Evolutionary conservation across 306 rosid genomes (phyloP).

Genomic region (Corylus heterophylla): DNA sequence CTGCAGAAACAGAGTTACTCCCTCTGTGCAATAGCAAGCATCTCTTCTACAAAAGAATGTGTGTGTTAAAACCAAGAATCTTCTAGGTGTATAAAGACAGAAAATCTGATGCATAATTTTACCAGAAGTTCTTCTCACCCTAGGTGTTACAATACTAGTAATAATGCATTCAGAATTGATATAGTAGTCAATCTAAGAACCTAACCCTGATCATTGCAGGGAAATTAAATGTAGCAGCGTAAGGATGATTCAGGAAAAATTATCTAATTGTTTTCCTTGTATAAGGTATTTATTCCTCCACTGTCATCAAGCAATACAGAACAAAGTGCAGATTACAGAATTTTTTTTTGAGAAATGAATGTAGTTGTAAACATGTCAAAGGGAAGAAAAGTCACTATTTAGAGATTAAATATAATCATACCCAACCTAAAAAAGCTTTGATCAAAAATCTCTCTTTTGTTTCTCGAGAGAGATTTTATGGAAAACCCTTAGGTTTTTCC

Average conservation of each 20-base stretch:
- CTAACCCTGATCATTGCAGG: neutral
- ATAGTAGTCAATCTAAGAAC: neutral
- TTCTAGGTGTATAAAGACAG: neutral
- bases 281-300: neutral
- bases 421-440: constrained; percentile 35
- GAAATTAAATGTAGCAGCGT: neutral
- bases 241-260: neutral
- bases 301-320: neutral
- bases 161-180: neutral
- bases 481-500: too few species aligned
- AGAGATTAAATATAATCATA: constrained; percentile 32
- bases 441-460: too few species aligned
- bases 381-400: neutral
- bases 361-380: neutral
- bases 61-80: neutral
- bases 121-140: neutral
- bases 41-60: neutral
- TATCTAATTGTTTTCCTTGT: neutral
- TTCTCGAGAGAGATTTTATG: too few species aligned
- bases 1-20: constrained; percentile 3
- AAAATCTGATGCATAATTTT: neutral
- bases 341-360: neutral
- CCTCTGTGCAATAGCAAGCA: constrained; percentile 16
- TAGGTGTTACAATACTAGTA: neutral
- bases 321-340: neutral